Evolutionary conservation across 768 basidiomycete genomes (phyloP), one percentile per base, ranked within the genome.

Genomic region (Tricholoma matsutake): DNA sequence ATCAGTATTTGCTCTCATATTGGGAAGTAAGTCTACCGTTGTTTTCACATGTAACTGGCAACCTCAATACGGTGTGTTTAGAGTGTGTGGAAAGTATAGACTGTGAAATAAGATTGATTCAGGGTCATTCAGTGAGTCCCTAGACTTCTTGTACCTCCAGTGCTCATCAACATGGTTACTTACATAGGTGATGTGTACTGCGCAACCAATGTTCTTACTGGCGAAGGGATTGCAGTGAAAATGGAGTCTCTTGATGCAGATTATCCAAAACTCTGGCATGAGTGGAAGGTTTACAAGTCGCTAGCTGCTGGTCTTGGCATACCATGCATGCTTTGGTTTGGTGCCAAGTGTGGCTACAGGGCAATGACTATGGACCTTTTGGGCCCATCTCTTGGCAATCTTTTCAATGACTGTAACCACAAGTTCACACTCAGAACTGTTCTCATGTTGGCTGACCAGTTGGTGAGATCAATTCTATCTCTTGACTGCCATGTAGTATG

Each of bases 361-460:
- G 56, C 56, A n/a, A 45, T 92, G 87, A 89, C 92, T 53, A 75
- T 92, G 72, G 87, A 89, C 70, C 81, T 90, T 31, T 81, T 92
- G 25, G 87, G 86, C 0, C 87, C 86, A 16, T 83, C 83, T 13
- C 80, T 86, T 16, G 85, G 86, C 59, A 85, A 86, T 57, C 76
- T 86, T 4, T 86, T 86, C 77, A 86, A 85, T 71, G 83, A 83
- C 65, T 86, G 85, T 72, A 86, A 88, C 78, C 84, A 89, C 72
- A 89, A 89, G 73, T 92, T 92, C 73, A 54, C 13, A 11, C 83
- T 99, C 70, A 98, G 98, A 83, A 99, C 96, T 1, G 94, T 98
- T 32, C 83, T 98, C 18, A 85, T 98, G 43, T 86, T 98, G 57
- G 97, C 96, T 59, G 97, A 98, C 71, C 96, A 99, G 77, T 79